Evolutionary conservation across 1,284 basidiomycete genomes (phyloP), one percentile per base, ranked within the genome.

Genomic region (Amylostereum areolatum): DNA sequence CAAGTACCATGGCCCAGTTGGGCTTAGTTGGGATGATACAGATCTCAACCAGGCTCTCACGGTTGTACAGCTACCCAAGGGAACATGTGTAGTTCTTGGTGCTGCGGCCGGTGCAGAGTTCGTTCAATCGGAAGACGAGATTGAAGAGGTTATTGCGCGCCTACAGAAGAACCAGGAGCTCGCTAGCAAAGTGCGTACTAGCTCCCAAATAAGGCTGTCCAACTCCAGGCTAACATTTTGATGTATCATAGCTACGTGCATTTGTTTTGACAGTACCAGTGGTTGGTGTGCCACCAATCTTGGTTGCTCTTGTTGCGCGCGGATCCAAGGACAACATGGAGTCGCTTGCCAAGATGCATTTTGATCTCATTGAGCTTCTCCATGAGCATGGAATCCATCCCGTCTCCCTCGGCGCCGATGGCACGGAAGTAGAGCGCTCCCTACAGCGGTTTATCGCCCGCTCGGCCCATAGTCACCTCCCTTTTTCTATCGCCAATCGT

Each of bases 21-120:
- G 42, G 9, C 49, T 62, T 3, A 50, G 53, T 0, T 62, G 56
- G 51, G 59, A 59, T 32, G 59, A 61, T 45, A 55, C 58, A 0
- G 49, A 57, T 9, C 52, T 64, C 1, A 47, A 58, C 27, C 33
- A 53, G 8, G 49, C 49, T 0, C 39, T 62, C 4, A 34, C 48
- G 3, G 43, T 54, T 1, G 47, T 48, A 45, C 34, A 49, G 10
- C 34, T 46, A 11, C 3, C 29, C 0, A 32, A 34, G 4, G 18
- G 3, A 2, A 18, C 39, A 3, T 29, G 41, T n/a, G 47, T 45
- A 45, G 27, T 55, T 31, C 12, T 58, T 18, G 48, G 56, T 7
- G 44, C 46, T 29, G 6, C 4, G 18, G 1, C 11, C 5, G 46
- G 46, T 1, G 8, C 31, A 2, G 1, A 41, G 2, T 10, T 8